Evolutionary conservation across 225 moss, liverwort and hornwort genomes (phyloP), one percentile per base, ranked within the genome.

Genomic region (Pseudoscleropodium purum): DNA sequence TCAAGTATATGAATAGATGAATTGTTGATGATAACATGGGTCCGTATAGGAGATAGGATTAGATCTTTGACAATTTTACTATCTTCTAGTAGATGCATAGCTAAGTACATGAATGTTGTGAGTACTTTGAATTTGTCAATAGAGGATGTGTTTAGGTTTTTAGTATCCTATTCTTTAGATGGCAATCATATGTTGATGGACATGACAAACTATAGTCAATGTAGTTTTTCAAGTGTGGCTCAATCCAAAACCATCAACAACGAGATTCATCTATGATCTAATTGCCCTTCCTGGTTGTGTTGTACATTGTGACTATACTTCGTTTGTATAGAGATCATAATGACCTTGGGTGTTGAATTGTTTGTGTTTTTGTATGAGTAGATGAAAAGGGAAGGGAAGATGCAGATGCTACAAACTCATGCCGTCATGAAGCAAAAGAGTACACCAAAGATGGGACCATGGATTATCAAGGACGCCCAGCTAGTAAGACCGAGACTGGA

Each of bases 381-480:
- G 86, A 93, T 89, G 89, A 85, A 88, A 89, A 89, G 67, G 85
- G 76, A 70, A 93, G 68, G 63, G 67, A 80, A 26, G 54, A 87
- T 85, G 82, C 73, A 76, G 87, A 74, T 89, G 87, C 78, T 63
- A 80, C 18, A 73, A 34, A 39, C 84, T 72, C 65, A 27, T 57
- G 14, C 6, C n/a, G 33, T 75, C 77, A 24, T 56, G n/a, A 83
- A 64, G 84, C n/a, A 60, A 82, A 87, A 56, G 89, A 92, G 33
- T 92, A 69, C 51, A 94, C 92, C 54, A 85, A 91, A 63, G 96
- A 95, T 93, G 93, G 95, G 59, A 95, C 95, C 9, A 54, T 95
- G 91, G 95, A 96, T 90, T 94, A 90, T 90, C 86, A 90, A 73
- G 96, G 96, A 66, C 88, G 80, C 43, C 93, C 89, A 23, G 96